Base-by-base conservation (phyloP, 306 rosid species). In the Corylus heterophylla region DNA sequence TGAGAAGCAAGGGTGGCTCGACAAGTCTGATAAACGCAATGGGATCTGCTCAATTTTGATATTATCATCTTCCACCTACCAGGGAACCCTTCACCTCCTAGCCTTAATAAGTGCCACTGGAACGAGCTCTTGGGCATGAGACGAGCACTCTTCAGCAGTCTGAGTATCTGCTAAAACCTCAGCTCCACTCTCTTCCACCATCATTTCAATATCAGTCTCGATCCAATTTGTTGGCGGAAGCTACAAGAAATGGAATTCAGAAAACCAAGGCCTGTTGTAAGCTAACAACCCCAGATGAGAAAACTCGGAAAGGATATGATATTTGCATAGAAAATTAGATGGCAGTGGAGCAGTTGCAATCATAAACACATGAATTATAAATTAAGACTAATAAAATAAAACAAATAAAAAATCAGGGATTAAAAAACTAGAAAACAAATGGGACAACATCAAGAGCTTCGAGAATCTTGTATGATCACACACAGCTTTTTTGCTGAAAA, bases 1-100 rank as follows among this genome's bases (percentile, higher is more conserved):
- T 50, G 91, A 90, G 92, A 95, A 95, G 80, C 92, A 95, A 27
- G 99, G 99, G 78, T 95, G 99, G 90, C 93, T 90, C 1, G 99
- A 95, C 66, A 95, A 90, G 74, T 95, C 96, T 0, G 94, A 93
- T 81, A 95, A 82, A 13, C 88, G 88, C 0, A 89, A 79, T 0
- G 99, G 99, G 83, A 95, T 87, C 86, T 89, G 93, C 84, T 93
- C 74, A 93, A 76, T 84, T 95, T 95, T 16, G 93, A 84, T 64
- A 89, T 77, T 74, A 95, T 93, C 92, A 82, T 80, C 88, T 91
- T 95, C 99, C 99, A 95, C 74, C 96, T 87, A 45, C 89, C 94
- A 0, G 89, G 87, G 75, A 95, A 95, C 12, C 80, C 74, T 89
- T 89, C 20, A 91, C 97, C 83, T 93, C 96, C 45, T 89, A 44